Base-by-base conservation (phyloP, 73 alveolate species). In the Blepharisma japonicum region DNA sequence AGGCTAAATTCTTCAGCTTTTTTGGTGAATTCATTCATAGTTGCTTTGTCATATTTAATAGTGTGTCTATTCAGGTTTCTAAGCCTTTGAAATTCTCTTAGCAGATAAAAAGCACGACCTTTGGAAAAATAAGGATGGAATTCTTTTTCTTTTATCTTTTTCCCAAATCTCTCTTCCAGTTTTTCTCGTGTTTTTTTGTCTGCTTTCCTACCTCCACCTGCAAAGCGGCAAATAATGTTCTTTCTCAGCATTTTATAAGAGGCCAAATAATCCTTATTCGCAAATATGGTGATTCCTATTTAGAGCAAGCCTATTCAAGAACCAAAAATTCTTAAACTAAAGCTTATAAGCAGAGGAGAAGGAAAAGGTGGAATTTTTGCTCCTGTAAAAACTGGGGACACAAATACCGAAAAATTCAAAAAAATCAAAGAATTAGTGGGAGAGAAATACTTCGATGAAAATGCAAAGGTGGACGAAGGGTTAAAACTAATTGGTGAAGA, bases 281-380 rank as follows among this genome's bases (percentile, higher is more conserved):
- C 42, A 32, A 32, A 32, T 32, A 32, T 32, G 42, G 42, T 32
- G 42, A 32, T 32, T 32, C 42, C 42, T 32, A 32, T 32, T 1
- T 32, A 32, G 42, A 32, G 42, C 42, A 32, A 32, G 42, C 42
- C 42, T 32, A 32, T 32, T 32, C 42, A 32, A 32, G 42, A 32
- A 32, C 42, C 42, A 32, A 32, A 32, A 32, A 32, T 32, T 32
- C 42, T 32, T 32, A 32, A 32, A 32, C 42, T 32, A 0, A 32
- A 32, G 3, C 42, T 32, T 32, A 32, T 32, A 32, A 32, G 42
- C 42, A 32, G 42, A 32, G 42, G 42, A 25, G 74, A 61, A 18
- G 74, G 74, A 20, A 39, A 61, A 25, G 74, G 74, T 61, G 14
- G 74, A 8, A 14, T 14, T 61, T 39, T 61, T 20, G 74, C 47